Conservation (phyloP, 192 early-diverging fungal species). For the Coemansia umbellata region DNA sequence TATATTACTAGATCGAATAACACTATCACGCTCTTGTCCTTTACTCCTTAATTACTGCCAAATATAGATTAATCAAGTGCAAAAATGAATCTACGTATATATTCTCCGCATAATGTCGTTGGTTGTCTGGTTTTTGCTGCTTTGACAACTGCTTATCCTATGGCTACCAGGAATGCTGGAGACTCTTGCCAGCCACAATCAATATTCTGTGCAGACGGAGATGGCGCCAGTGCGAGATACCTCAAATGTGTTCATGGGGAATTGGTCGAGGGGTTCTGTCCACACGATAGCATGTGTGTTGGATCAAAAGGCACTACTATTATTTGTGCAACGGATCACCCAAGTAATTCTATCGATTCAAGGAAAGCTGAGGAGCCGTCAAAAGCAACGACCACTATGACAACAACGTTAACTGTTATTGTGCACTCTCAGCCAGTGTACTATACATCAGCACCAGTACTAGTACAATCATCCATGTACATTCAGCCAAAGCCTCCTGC, state of each 20-base stretch:
- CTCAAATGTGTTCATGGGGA: conserved; percentile 33
- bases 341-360: neutral
- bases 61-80: too few relatives aligned
- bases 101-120: neutral
- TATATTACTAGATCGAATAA: too few relatives aligned
- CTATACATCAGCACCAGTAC: neutral
- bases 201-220: conserved; percentile 46
- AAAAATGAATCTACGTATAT: too few relatives aligned
- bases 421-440: neutral
- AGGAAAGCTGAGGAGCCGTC: neutral
- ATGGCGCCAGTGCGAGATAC: conserved; percentile 33
- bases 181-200: conserved; percentile 25
- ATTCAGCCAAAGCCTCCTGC: neutral
- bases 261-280: conserved; percentile 29
- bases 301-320: conserved; percentile 42
- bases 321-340: conserved; percentile 24
- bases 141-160: conserved; percentile 13
- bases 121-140: conserved; percentile 7
- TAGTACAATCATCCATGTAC: neutral
- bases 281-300: conserved; percentile 24
- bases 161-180: conserved; percentile 5
- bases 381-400: neutral
- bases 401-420: conserved; percentile 7
- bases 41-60: too few relatives aligned
- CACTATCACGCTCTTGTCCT: too few relatives aligned